A percentile compares a stretch with the other conserved stretches of the same genome.
Evolutionary conservation across 495 filamentous ascomycete species (phyloP).

Genomic region (Neurospora sp.): DNA sequence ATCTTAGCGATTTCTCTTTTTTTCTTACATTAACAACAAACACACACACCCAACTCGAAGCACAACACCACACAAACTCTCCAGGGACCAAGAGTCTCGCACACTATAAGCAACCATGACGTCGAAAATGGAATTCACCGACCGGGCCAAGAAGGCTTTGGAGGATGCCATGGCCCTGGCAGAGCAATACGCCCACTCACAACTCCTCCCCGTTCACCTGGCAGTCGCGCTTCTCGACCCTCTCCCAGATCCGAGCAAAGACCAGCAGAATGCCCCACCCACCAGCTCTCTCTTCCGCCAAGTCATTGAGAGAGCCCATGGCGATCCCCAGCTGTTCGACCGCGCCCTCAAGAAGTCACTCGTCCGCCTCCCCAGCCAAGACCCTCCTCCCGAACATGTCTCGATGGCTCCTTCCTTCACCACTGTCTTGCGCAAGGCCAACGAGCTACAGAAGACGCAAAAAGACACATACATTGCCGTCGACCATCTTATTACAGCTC

Average conservation of each 20-base stretch:
- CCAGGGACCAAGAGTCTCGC: conserved; percentile 9
- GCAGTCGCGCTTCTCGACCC: conserved; percentile 84
- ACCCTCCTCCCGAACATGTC: conserved; percentile 82
- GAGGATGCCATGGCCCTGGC: conserved; percentile 75
- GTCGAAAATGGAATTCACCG: conserved; percentile 73
- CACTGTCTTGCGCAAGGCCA: conserved; percentile 70
- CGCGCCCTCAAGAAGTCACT: conserved; percentile 81
- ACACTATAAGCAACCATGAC: conserved; percentile 29
- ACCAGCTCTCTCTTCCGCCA: conserved; percentile 77
- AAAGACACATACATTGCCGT: conserved; percentile 91
- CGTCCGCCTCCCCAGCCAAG: conserved; percentile 85
- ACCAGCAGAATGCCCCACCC: conserved; percentile 53
- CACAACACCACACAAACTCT: neutral
- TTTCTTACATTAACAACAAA: neutral
- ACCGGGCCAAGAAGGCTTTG: conserved; percentile 78
- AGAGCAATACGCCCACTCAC: conserved; percentile 79
- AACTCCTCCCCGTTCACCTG: conserved; percentile 80
- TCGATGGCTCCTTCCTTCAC: conserved; percentile 69
- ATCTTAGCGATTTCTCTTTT: neutral
- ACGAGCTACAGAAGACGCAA: conserved; percentile 89
- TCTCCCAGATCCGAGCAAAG: conserved; percentile 62
- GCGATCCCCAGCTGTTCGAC: conserved; percentile 81
- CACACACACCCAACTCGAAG: conserved; percentile 1
- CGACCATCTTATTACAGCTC: conserved; percentile 79
- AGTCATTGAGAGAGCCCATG: conserved; percentile 86